Evolutionary conservation across 305 asterid species (phyloP).

Genomic region (Striga hermonthica): DNA sequence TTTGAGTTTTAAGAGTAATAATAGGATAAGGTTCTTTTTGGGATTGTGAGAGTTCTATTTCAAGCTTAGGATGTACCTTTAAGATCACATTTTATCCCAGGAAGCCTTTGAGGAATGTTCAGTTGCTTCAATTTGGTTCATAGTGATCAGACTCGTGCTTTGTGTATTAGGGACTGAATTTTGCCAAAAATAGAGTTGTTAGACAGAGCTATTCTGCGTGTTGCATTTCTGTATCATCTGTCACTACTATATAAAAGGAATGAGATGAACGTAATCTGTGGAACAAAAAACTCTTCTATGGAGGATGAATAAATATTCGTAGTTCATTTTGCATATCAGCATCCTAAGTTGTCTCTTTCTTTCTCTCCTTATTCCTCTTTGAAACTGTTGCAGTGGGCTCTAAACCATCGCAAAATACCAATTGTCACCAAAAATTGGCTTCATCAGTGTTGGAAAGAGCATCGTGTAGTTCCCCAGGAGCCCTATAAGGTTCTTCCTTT

Average conservation of each 20-base stretch:
- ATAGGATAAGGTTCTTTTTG: background rate
- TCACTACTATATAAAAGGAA: slow-evolving; percentile 17
- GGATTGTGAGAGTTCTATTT: background rate
- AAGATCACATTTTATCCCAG: slow-evolving; percentile 14
- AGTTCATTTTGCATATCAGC: slow-evolving; percentile 19
- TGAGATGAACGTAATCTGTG: slow-evolving; percentile 1
- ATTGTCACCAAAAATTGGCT: slow-evolving; percentile 79
- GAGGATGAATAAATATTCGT: slow-evolving; percentile 8
- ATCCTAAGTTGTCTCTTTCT: slow-evolving; percentile 26
- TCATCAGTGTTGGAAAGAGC: slow-evolving; percentile 97
- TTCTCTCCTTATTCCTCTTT: slow-evolving; percentile 30
- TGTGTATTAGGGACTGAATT: too few species aligned
- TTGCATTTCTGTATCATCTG: slow-evolving; percentile 3
- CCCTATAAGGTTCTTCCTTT: slow-evolving; percentile 83
- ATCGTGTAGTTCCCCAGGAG: slow-evolving; percentile 91
- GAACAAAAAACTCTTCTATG: background rate
- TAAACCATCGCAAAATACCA: slow-evolving; percentile 71
- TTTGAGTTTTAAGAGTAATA: slow-evolving; percentile 4
- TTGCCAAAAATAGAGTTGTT: too few species aligned
- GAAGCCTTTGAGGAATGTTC: slow-evolving; percentile 4
- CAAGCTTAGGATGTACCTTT: slow-evolving; percentile 3
- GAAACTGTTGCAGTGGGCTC: slow-evolving; percentile 70
- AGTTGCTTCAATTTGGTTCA: background rate
- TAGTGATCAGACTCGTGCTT: too few species aligned
- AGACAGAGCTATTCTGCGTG: slow-evolving; percentile 20